phyloP scores from a whole-genome alignment of 2,329 filamentous ascomycete species.

The Aureobasidium melanogenum region DNA sequence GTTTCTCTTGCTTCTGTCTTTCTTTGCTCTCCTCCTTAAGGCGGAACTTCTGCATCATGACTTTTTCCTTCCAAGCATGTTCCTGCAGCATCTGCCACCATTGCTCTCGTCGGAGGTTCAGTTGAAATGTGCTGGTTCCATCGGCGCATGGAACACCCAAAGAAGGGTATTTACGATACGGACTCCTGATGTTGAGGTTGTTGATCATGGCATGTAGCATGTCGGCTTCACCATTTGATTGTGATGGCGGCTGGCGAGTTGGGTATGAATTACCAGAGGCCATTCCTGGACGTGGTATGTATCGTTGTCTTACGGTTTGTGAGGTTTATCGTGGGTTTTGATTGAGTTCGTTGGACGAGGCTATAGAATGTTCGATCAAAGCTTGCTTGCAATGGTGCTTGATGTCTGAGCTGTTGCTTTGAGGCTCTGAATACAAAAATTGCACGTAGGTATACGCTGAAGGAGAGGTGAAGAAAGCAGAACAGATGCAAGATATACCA shows the following conservation, averaged over 20 bases:
- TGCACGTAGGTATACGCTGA: background rate
- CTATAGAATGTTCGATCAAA: background rate
- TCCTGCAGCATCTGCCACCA: conserved; percentile 1
- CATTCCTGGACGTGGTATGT: background rate
- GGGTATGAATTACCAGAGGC: background rate
- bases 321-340: background rate
- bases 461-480: background rate
- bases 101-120: background rate
- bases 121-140: background rate
- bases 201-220: background rate
- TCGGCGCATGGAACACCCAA: background rate
- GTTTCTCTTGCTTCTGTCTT: background rate
- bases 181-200: background rate
- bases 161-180: background rate
- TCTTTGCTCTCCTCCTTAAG: background rate
- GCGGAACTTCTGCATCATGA: background rate
- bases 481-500: background rate
- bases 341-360: background rate
- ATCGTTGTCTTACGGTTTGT: background rate
- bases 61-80: background rate
- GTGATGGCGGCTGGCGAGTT: background rate
- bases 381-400: background rate
- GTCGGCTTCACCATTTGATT: background rate
- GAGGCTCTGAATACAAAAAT: too few species aligned
- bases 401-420: background rate